Evolutionary conservation across 176 grass and related monocot species (phyloP).

Genomic region (Poa pratensis): DNA sequence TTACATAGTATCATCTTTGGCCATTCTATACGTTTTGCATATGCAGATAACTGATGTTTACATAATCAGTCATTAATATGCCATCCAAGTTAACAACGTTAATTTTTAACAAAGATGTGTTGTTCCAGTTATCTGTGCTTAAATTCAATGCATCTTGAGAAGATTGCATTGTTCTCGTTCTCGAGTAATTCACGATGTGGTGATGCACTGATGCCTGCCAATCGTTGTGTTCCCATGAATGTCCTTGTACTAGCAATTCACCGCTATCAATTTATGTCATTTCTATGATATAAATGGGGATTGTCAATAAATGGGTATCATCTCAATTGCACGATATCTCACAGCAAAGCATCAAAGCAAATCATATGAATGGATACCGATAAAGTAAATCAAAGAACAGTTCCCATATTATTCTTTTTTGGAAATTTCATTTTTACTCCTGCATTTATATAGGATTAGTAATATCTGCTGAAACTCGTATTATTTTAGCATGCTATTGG

Average conservation of each 20-base stretch:
- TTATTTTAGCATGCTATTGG: conserved; percentile 2
- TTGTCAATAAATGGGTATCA: not conserved
- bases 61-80: not conserved
- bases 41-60: not conserved
- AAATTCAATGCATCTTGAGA: conserved; percentile 18
- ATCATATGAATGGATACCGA: not conserved
- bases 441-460: not conserved
- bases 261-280: not conserved
- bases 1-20: not conserved
- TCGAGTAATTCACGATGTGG: not conserved
- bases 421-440: not conserved
- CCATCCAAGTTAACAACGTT: not conserved
- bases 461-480: conserved; percentile 7
- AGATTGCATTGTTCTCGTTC: not conserved
- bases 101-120: not conserved
- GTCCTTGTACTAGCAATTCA: not conserved
- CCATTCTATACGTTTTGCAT: not conserved
- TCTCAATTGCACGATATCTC: conserved; percentile 10
- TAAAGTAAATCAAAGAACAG: not conserved
- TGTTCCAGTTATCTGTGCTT: not conserved
- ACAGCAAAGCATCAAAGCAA: conserved; percentile 10
- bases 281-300: not conserved
- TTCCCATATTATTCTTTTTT: not conserved
- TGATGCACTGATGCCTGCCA: not conserved
- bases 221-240: conserved; percentile 8